Base-by-base conservation (phyloP, 768 basidiomycete genomes). In the Mycena galericulata region DNA sequence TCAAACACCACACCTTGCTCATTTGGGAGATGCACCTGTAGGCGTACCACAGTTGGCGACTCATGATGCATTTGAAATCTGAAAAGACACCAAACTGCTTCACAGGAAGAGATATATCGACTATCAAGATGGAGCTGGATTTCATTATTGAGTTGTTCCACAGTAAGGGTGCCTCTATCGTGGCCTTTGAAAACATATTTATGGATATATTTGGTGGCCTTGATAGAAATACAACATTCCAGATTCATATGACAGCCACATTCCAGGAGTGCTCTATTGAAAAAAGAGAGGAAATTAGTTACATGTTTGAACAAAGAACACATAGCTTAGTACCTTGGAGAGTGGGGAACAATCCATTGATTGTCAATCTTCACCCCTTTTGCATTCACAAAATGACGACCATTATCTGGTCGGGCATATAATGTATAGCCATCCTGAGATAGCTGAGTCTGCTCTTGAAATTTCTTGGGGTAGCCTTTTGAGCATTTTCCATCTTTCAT, bases 161-260 rank as follows among this genome's bases (percentile, higher is more conserved):
- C 20, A 22, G 58, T 22, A 6, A 59, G 58, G 24, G 58, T 59
- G 10, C 58, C 45, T 4, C 58, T 29, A 36, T 59, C 58, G 34
- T 59, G 58, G 27, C 54, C 54, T 24, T 56, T 56, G 54, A 56
- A 56, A 41, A 43, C 0, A 45, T 58, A 58, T 58, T 58, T 58
- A 30, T 58, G 56, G 17, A 58, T 58, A 18, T 58, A 58, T 15
- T 58, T 58, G 62, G 80, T 50, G 9, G 82, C 63, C 24, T 72
- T 74, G 49, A 84, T 69, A 9, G 77, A 77, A 0, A 71, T 74
- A 59, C 73, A 76, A 49, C 77, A 72, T 58, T 85, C 83, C 4
- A 83, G 66, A 69, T 85, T 85, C 60, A 85, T 83, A 55, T 85
- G 82, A 60, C 82, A 83, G 30, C 75, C 22, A 61, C 78, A 84